These are phyloP conservation scores for Pholiota microspora DNA, from an alignment of 768 basidiomycete genomes.

Conservation along the genomic window DNA sequence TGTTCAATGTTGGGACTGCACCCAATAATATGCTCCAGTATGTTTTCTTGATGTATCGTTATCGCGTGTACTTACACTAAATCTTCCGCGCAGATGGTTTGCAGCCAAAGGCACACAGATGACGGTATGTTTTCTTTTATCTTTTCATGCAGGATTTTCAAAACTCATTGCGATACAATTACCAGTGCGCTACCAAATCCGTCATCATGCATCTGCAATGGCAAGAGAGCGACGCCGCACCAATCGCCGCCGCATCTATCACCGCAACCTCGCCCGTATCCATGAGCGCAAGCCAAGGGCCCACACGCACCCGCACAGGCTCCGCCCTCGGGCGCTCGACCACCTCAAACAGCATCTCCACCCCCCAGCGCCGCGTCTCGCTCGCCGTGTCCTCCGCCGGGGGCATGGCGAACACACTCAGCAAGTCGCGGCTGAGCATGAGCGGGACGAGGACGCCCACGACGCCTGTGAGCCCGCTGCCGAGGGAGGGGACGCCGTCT, in stretches of 20 bases:
- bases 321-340: slow-evolving; percentile 56
- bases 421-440: slow-evolving; percentile 41
- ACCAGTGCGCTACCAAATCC: slow-evolving; percentile 84
- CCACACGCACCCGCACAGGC: slow-evolving; percentile 41
- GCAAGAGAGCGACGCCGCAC: slow-evolving; percentile 53
- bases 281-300: slow-evolving; percentile 25
- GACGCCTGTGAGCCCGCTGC: slow-evolving; percentile 46
- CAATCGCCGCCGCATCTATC: slow-evolving; percentile 19
- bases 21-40: slow-evolving; percentile 88
- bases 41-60: slow-evolving; percentile 21
- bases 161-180: background rate
- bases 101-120: slow-evolving; percentile 88
- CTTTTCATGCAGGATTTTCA: background rate
- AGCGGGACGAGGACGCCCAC: slow-evolving; percentile 40
- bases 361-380: slow-evolving; percentile 38
- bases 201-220: slow-evolving; percentile 84
- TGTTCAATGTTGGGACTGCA: slow-evolving; percentile 76
- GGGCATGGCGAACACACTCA: slow-evolving; percentile 11
- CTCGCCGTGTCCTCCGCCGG: slow-evolving; percentile 26
- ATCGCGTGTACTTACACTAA: slow-evolving; percentile 4
- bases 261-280: slow-evolving; percentile 21
- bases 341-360: slow-evolving; percentile 29
- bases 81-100: slow-evolving; percentile 61
- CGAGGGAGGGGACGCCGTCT: slow-evolving; percentile 39
- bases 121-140: slow-evolving; percentile 54